Base-by-base conservation (phyloP, 2,329 filamentous ascomycete genomes). In the Penicillium digitatum region DNA sequence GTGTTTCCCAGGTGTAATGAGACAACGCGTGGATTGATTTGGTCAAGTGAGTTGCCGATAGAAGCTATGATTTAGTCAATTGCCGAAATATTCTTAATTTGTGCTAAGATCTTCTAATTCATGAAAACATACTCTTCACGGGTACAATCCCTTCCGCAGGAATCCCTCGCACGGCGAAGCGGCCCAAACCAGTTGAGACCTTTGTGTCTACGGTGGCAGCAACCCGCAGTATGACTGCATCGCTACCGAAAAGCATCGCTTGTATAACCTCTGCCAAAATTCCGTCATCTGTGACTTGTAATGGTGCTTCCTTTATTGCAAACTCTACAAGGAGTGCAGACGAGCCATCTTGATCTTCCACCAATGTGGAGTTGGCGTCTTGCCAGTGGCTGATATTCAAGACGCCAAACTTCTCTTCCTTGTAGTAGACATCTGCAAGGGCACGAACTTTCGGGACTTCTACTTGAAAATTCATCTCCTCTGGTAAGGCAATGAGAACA, bases 331-430 rank as follows among this genome's bases (percentile, higher is more conserved):
- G 79, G 12, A 99, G 78, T 2, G 81, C 77, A 1, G 85, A 81
- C 14, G 83, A 81, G 7, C 85, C 80, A 31, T 82, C 78, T 7
- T 80, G 75, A 37, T 82, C 79, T 34, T 84, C 78, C 3, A 89
- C 74, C 60, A 84, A 83, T n/a, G 83, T 89, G 10, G 92, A 95
- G 67, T 88, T 90, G 40, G 93, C 89, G 27, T 82, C 75, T 69
- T 96, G 90, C 93, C 93, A 97, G 64, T 91, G 80, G 35, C 81
- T 76, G 48, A 99, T 70, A 67, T 94, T 84, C 26, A 99, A 81
- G 52, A 87, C 82, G 35, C 94, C 94, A 56, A 99, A 83, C 70
- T 93, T 89, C 50, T 85, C 79, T 26, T 81, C 81, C 61, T 89
- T 79, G 73, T 95, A 96, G 63, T 84, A 89, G 3, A 97, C 86